Conservation (phyloP, 1,284 basidiomycete species). For the Psilocybe mexicana region DNA sequence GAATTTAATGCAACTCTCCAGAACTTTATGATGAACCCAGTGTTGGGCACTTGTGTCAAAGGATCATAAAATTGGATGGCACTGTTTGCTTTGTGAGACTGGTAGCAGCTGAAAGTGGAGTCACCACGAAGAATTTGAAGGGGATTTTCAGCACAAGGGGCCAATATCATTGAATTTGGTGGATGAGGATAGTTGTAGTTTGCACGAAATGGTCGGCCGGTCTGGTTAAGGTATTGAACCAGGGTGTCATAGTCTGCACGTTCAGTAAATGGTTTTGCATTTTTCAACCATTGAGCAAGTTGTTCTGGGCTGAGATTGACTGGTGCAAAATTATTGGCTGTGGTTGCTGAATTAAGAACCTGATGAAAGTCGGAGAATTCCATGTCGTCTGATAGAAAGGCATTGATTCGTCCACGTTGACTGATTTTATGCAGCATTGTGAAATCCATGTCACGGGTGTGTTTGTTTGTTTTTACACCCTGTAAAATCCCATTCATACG, state of each 20-base stretch:
- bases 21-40: slow-evolving; percentile 23
- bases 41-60: slow-evolving; percentile 9
- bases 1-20: slow-evolving; percentile 21
- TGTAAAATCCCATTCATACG: slow-evolving; percentile 32
- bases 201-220: slow-evolving; percentile 12
- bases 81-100: slow-evolving; percentile 25
- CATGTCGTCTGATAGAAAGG: slow-evolving; percentile 14
- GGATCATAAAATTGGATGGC: slow-evolving; percentile 25
- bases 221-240: slow-evolving; percentile 18
- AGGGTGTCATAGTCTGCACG: slow-evolving; percentile 14
- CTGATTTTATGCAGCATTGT: slow-evolving; percentile 24
- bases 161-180: slow-evolving; percentile 17
- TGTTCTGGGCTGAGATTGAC: too few relatives aligned
- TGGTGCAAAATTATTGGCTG: too few relatives aligned
- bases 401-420: slow-evolving; percentile 10
- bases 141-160: slow-evolving; percentile 17
- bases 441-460: slow-evolving; percentile 21
- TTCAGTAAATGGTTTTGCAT: too few relatives aligned
- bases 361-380: neutral
- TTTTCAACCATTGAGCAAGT: too few relatives aligned
- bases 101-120: slow-evolving; percentile 20
- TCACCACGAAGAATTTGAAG: slow-evolving; percentile 12
- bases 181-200: slow-evolving; percentile 15
- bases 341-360: too few relatives aligned
- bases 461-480: slow-evolving; percentile 31